Conservation (phyloP, 148 eudicot species). For the Hydrangea macrophylla region DNA sequence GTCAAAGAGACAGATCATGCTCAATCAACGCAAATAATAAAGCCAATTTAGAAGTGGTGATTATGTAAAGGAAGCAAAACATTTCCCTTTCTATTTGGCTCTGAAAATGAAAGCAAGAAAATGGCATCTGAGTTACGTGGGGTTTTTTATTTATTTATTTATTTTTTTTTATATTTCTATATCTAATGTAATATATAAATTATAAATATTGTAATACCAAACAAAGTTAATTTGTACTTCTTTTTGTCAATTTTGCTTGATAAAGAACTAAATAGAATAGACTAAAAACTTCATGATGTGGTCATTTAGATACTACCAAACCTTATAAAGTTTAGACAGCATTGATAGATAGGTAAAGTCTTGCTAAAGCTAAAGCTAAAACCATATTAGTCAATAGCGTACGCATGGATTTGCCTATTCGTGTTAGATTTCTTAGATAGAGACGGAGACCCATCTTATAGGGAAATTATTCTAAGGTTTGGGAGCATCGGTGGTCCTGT, state of each 20-base stretch:
- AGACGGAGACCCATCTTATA: too few relatives aligned
- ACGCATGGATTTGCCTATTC: neutral
- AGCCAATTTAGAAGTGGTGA: too few relatives aligned
- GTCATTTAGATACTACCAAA: neutral
- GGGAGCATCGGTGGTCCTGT: too few relatives aligned
- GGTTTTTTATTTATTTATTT: too few relatives aligned
- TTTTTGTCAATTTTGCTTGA: neutral
- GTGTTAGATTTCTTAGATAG: too few relatives aligned
- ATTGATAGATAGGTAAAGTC: too few relatives aligned
- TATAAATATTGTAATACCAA: neutral
- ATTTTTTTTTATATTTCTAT: too few relatives aligned
- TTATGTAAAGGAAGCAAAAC: neutral
- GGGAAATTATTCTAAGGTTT: too few relatives aligned
- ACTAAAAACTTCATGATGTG: neutral
- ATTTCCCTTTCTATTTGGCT: neutral
- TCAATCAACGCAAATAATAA: too few relatives aligned
- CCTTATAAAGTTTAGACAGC: too few relatives aligned
- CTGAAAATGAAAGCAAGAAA: slow-evolving; percentile 1
- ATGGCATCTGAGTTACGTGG: neutral
- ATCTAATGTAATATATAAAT: too few relatives aligned
- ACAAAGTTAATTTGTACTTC: neutral
- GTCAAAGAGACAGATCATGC: too few relatives aligned
- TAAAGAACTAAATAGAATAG: neutral
- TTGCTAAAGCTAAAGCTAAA: neutral
- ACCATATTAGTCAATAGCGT: neutral